These are phyloP conservation scores for Ilyonectria destructans DNA, from an alignment of 2,329 filamentous ascomycete genomes.

Conservation along the genomic window DNA sequence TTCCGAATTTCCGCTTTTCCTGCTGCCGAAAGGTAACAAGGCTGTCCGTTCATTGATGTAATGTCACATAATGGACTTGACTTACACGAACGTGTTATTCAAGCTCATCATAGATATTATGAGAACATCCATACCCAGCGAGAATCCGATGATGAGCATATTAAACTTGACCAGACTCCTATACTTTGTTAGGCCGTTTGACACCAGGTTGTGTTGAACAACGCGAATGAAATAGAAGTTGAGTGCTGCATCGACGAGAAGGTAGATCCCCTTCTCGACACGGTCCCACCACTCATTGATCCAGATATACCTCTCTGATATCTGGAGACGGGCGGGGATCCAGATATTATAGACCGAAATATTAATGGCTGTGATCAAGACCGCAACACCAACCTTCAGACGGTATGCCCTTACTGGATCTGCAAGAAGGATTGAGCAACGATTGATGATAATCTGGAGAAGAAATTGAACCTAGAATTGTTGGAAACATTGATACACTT, in stretches of 20 bases:
- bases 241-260: constrained; percentile 43
- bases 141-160: constrained; percentile 51
- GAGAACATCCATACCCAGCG: constrained; percentile 48
- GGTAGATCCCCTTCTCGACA: constrained; percentile 49
- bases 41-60: no score
- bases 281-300: constrained; percentile 50
- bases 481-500: constrained; percentile 7
- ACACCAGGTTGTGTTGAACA: constrained; percentile 42
- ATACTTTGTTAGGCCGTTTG: constrained; percentile 46
- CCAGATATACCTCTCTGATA: constrained; percentile 44
- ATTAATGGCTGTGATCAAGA: constrained; percentile 47
- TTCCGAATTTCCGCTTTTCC: no score
- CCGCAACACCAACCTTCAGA: constrained; percentile 41
- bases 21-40: not conserved
- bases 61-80: not conserved
- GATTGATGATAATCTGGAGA: constrained; percentile 49
- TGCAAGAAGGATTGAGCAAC: constrained; percentile 45
- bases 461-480: constrained; percentile 42
- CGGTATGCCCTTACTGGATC: constrained; percentile 38
- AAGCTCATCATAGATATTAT: constrained; percentile 51
- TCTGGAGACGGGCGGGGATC: constrained; percentile 47
- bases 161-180: constrained; percentile 47
- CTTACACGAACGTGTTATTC: constrained; percentile 49
- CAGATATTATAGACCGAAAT: constrained; percentile 49
- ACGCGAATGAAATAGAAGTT: constrained; percentile 49